These are phyloP conservation scores for Leucoagaricus sp. DNA, from an alignment of 1,284 basidiomycete species.

Conservation along the genomic window DNA sequence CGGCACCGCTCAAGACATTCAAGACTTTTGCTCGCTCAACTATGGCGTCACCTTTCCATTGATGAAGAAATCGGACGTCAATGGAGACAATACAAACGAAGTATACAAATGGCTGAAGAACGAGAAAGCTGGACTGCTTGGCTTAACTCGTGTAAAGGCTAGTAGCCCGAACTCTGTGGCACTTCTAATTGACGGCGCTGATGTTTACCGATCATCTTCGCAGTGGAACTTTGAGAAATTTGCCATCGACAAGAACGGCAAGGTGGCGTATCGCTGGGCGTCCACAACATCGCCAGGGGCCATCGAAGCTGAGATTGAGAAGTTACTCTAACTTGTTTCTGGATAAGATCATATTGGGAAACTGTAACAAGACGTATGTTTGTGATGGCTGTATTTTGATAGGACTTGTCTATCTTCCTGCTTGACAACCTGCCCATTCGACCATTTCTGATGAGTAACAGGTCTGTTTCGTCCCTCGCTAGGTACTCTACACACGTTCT, in stretches of 20 bases:
- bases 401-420: too few species aligned
- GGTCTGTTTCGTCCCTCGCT: too few species aligned
- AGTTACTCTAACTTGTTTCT: not conserved
- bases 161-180: conserved; percentile 32
- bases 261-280: conserved; percentile 78
- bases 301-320: conserved; percentile 63
- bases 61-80: conserved; percentile 91
- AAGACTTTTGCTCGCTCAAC: conserved; percentile 70
- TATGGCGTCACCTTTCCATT: conserved; percentile 85
- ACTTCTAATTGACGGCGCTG: not conserved
- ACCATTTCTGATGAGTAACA: too few species aligned
- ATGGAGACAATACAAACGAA: conserved; percentile 78
- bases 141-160: conserved; percentile 79
- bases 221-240: conserved; percentile 87
- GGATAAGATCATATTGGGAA: too few species aligned
- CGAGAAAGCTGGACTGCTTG: conserved; percentile 73
- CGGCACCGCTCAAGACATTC: conserved; percentile 66
- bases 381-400: too few species aligned
- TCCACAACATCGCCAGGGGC: conserved; percentile 74
- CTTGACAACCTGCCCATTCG: too few species aligned
- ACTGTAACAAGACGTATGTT: too few species aligned
- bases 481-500: conserved; percentile 4
- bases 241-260: conserved; percentile 69
- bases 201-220: not conserved
- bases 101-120: conserved; percentile 88